Evolutionary conservation across 345 rosid genomes (phyloP).

Genomic region (Camelina neglecta): DNA sequence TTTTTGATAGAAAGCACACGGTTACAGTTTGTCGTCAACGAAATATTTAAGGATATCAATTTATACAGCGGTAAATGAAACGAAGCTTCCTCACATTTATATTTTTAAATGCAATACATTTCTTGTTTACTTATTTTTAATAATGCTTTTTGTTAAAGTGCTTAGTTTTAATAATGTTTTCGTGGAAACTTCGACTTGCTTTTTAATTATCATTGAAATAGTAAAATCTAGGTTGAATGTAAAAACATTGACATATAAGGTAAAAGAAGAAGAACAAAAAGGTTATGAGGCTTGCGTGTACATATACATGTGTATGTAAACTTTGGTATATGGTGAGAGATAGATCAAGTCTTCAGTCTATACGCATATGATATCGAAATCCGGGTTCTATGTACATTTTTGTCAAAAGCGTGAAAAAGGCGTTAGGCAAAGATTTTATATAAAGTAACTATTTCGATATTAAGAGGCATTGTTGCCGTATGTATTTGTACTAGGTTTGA

Average conservation of each 20-base stretch:
- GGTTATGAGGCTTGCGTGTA: conserved; percentile 21
- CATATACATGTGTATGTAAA: neutral
- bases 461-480: neutral
- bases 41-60: conserved; percentile 1
- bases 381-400: conserved; percentile 32
- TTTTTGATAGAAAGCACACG: neutral
- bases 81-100: conserved; percentile 11
- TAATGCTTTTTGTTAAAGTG: neutral
- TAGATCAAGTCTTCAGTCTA: conserved; percentile 1
- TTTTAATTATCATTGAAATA: neutral
- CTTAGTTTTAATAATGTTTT: neutral
- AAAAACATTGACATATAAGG: neutral
- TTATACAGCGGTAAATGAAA: conserved; percentile 11
- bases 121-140: neutral
- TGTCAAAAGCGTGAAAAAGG: conserved; percentile 26
- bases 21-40: neutral
- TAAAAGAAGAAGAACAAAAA: neutral
- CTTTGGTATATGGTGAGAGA: neutral
- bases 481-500: neutral
- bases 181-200: neutral
- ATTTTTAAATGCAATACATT: neutral
- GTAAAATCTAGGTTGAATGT: neutral
- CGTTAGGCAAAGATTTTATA: conserved; percentile 17
- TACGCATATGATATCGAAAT: conserved; percentile 22
- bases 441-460: conserved; percentile 22